These are phyloP conservation scores for Xylaria sp. DNA, from an alignment of 2,329 filamentous ascomycete genomes.

Conservation along the genomic window DNA sequence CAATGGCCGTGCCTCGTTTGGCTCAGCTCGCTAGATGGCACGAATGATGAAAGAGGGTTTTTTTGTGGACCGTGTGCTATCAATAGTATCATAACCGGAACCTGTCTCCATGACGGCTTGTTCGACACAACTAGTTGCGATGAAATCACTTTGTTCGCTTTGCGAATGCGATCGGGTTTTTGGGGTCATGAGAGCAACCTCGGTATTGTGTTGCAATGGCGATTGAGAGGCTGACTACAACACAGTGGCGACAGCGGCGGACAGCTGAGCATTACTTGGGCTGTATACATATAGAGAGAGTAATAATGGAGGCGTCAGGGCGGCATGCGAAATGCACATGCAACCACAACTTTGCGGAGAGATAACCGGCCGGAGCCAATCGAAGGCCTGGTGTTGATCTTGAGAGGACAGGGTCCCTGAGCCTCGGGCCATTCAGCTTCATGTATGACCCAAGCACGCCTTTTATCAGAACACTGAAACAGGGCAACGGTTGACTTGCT, in stretches of 20 bases:
- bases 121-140: slow-evolving; percentile 17
- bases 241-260: slow-evolving; percentile 15
- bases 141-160: slow-evolving; percentile 23
- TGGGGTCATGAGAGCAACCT: slow-evolving; percentile 21
- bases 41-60: slow-evolving; percentile 20
- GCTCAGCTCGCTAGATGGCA: slow-evolving; percentile 34
- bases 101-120: slow-evolving; percentile 9
- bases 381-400: slow-evolving; percentile 13
- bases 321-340: slow-evolving; percentile 25
- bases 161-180: slow-evolving; percentile 27
- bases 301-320: slow-evolving; percentile 15
- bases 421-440: slow-evolving; percentile 31
- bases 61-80: slow-evolving; percentile 34
- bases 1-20: slow-evolving; percentile 28
- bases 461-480: slow-evolving; percentile 16
- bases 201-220: slow-evolving; percentile 19
- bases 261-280: slow-evolving; percentile 6
- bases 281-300: neutral
- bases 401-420: slow-evolving; percentile 24
- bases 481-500: slow-evolving; percentile 11
- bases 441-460: slow-evolving; percentile 19
- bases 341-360: slow-evolving; percentile 33
- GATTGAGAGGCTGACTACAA: slow-evolving; percentile 6
- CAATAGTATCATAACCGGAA: slow-evolving; percentile 33
- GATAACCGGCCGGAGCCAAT: slow-evolving; percentile 27